These are phyloP conservation scores for Colletotrichum horii DNA, from an alignment of 2,329 filamentous ascomycete species.

Conservation along the genomic window DNA sequence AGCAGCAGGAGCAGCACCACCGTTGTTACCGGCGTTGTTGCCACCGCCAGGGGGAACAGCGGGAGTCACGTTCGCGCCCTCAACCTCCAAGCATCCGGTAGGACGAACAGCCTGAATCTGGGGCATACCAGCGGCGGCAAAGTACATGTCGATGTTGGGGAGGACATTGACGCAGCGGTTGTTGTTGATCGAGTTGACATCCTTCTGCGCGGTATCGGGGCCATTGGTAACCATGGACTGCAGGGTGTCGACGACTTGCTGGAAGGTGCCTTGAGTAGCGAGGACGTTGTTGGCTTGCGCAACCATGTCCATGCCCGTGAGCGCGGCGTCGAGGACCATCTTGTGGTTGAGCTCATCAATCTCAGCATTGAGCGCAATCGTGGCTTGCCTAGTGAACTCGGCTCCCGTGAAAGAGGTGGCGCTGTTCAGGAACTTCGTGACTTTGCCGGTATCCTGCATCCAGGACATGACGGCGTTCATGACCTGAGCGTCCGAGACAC, in stretches of 20 bases:
- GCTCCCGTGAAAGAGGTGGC: conserved; percentile 23
- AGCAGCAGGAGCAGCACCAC: neutral
- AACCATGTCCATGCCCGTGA: conserved; percentile 14
- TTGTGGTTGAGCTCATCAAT: conserved; percentile 28
- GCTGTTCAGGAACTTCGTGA: conserved; percentile 25
- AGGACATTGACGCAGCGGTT: conserved; percentile 28
- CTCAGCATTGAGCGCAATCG: conserved; percentile 26
- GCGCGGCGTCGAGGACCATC: conserved; percentile 23
- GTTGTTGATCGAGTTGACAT: conserved; percentile 25
- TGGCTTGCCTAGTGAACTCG: conserved; percentile 25
- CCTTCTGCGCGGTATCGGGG: conserved; percentile 24
- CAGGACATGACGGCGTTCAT: conserved; percentile 25
- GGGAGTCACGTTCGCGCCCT: conserved; percentile 8
- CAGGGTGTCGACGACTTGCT: conserved; percentile 24
- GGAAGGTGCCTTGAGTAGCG: conserved; percentile 24
- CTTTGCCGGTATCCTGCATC: conserved; percentile 25
- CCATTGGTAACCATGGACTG: conserved; percentile 25
- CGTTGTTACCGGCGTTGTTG: neutral
- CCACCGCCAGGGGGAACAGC: neutral
- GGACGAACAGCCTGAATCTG: conserved; percentile 18
- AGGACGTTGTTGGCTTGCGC: conserved; percentile 23
- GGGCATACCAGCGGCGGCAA: conserved; percentile 22
- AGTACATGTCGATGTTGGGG: conserved; percentile 28
- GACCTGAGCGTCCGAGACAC: conserved; percentile 22
- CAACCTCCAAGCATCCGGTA: conserved; percentile 24